phyloP scores from a whole-genome alignment of 2,329 filamentous ascomycete species.

The Zymoseptoria brevis region DNA sequence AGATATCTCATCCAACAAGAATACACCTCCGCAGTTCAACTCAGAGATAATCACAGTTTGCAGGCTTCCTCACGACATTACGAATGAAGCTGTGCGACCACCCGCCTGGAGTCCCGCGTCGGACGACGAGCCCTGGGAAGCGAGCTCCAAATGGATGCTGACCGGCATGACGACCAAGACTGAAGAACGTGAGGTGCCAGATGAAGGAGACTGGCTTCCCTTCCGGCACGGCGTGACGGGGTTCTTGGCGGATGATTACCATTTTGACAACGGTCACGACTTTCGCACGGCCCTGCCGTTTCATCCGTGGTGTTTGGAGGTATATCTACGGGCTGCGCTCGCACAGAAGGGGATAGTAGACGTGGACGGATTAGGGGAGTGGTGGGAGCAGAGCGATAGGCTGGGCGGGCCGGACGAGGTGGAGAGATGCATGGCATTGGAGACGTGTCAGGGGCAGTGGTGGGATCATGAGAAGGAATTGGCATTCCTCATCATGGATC shows the following conservation, averaged over 20 bases:
- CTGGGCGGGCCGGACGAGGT: neutral
- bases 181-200: neutral
- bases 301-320: conserved; percentile 13
- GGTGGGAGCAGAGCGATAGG: neutral
- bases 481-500: conserved; percentile 7
- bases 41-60: no score
- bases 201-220: no score
- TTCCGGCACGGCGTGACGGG: conserved; percentile 3
- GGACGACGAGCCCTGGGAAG: neutral
- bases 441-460: conserved; percentile 1
- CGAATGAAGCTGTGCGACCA: neutral
- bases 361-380: conserved; percentile 3
- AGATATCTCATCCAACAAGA: no score
- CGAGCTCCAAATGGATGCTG: conserved; percentile 1
- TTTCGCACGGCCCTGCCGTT: conserved; percentile 7
- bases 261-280: neutral
- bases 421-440: neutral
- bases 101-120: neutral
- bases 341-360: neutral
- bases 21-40: no score
- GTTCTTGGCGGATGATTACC: neutral
- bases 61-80: no score
- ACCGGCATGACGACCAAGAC: conserved; percentile 5
- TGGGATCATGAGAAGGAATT: conserved; percentile 5
- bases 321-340: conserved; percentile 5